Base-by-base conservation (phyloP, 345 rosid species). In the Citrus unshiu region DNA sequence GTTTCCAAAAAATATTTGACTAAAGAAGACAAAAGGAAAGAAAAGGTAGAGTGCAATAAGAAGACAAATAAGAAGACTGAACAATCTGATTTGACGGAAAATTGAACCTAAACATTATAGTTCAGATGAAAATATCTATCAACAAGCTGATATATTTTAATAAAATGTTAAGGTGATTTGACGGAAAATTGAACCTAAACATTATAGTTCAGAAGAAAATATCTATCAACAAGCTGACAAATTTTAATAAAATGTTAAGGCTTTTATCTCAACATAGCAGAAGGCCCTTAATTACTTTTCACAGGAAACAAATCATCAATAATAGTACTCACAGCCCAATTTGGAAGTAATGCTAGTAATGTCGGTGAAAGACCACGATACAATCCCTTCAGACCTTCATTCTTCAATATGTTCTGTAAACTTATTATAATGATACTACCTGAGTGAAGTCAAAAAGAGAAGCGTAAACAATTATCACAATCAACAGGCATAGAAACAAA, bases 311-410 rank as follows among this genome's bases (percentile, higher is more conserved):
- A 54, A 54, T 34, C 27, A 73, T 37, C 35, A 67, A 30, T 69
- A 64, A 65, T 71, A 70, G 73, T 54, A 83, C 98, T 90, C 87
- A 96, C 99, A 57, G 98, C 97, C 99, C 99, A 96, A 73, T 92
- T 96, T 4, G 99, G 98, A 70, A 93, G 97, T 59, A 95, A 86
- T 58, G 99, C 99, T 75, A 93, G 58, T 72, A 95, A 86, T 27
- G 99, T 95, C 67, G 98, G 99, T 60, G 99, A 93, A 78, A 93
- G 98, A 49, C 99, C 99, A 46, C 95, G 95, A 74, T 95, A 95
- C 88, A 95, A 62, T 70, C 99, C 99, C 83, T 75, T 90, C 68
- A 90, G 66, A 43, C 99, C 98, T 83, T 93, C 97, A 56, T 84
- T 89, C 82, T 81, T 90, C 9, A 90, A 65, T 82, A 93, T 92